Percentiles rank a stretch among this genome's conserved stretches.
phyloP scores from a whole-genome alignment of 78 protist species.

The Kipferlia bialata region DNA sequence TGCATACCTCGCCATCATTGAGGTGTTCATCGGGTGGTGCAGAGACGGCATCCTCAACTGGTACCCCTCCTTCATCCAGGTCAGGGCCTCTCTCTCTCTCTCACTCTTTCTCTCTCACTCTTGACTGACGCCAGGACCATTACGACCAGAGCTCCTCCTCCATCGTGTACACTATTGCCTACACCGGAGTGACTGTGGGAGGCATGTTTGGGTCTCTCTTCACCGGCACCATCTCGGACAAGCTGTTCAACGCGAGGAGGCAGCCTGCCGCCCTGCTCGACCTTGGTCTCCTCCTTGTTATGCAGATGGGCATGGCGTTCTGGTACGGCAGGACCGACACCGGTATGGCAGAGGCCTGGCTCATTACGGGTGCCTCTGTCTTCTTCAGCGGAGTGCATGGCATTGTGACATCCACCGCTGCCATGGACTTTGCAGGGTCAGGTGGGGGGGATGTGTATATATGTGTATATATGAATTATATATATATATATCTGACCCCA shows the following conservation, averaged over 20 bases:
- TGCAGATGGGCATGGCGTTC: background rate
- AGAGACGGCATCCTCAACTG: slow-evolving; percentile 23
- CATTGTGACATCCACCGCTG: slow-evolving; percentile 27
- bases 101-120: no score
- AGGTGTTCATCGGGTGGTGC: slow-evolving; percentile 26
- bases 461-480: no score
- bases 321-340: background rate
- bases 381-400: slow-evolving; percentile 26
- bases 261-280: slow-evolving; percentile 30
- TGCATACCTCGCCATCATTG: slow-evolving; percentile 16
- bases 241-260: slow-evolving; percentile 10
- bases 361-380: slow-evolving; percentile 7
- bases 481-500: no score
- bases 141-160: background rate
- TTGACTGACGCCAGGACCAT: no score
- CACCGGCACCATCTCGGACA: slow-evolving; percentile 29
- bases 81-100: no score
- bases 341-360: slow-evolving; percentile 9
- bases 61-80: background rate
- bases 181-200: slow-evolving; percentile 17
- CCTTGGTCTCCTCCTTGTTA: background rate
- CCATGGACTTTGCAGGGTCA: slow-evolving; percentile 35
- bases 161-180: background rate
- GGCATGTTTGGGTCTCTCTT: slow-evolving; percentile 32
- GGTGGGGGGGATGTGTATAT: no score